Evolutionary conservation across 2,329 filamentous ascomycete genomes (phyloP).

Genomic region (Pseudogymnoascus pannorum): DNA sequence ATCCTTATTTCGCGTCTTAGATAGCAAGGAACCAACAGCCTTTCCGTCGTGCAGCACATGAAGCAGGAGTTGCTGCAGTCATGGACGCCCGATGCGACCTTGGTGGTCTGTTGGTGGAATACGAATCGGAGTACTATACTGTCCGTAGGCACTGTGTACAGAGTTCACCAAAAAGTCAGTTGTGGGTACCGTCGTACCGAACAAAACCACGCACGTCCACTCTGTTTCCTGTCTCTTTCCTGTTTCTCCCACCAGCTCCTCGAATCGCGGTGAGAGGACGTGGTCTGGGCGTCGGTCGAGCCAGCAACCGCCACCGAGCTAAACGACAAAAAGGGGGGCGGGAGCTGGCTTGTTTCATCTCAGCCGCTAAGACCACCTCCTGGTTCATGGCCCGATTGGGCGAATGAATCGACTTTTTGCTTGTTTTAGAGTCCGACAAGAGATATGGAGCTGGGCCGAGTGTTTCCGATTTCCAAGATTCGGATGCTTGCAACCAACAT

Average conservation of each 20-base stretch:
- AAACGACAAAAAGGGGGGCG: background rate
- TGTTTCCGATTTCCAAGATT: background rate
- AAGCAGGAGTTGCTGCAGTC: background rate
- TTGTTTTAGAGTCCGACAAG: background rate
- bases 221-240: background rate
- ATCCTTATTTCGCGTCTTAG: slow-evolving; percentile 1
- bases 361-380: background rate
- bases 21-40: background rate
- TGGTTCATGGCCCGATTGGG: background rate
- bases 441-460: background rate
- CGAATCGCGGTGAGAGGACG: background rate
- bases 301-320: background rate
- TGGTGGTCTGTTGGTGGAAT: background rate
- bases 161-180: no score
- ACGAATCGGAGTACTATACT: background rate
- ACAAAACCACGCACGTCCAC: background rate
- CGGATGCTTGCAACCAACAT: background rate
- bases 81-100: background rate
- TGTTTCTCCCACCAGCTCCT: background rate
- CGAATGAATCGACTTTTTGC: background rate
- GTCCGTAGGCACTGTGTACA: background rate
- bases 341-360: background rate
- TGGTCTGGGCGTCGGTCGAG: background rate
- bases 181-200: background rate
- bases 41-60: background rate